A percentile compares a stretch with the other conserved stretches of the same genome.
Conservation (phyloP, 176 grass and related monocot genomes). For the Dactylis glomerata region DNA sequence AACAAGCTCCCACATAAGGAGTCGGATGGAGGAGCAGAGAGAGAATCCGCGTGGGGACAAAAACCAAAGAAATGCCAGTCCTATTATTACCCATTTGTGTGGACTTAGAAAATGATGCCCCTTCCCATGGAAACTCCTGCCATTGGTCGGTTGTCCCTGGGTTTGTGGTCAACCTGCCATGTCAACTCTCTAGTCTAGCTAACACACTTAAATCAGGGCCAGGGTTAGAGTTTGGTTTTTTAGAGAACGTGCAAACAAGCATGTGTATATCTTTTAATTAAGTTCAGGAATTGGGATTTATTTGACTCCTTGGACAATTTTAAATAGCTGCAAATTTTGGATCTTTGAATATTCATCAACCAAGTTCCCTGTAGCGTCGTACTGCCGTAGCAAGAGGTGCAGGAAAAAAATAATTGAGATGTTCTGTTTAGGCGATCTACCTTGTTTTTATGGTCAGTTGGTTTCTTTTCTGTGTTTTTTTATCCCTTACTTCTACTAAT, state of each 20-base stretch:
- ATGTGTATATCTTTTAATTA: background rate
- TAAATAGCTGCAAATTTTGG: background rate
- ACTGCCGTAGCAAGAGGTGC: conserved; percentile 13
- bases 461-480: conserved; percentile 6
- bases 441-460: conserved; percentile 20
- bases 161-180: background rate
- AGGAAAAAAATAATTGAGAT: background rate
- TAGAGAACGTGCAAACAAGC: background rate
- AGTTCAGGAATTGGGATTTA: background rate
- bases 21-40: background rate
- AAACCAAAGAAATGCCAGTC: background rate
- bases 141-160: background rate
- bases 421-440: conserved; percentile 14
- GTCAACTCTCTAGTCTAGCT: background rate
- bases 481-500: conserved; percentile 7
- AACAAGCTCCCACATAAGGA: background rate
- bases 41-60: background rate
- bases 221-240: background rate
- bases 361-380: background rate
- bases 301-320: background rate
- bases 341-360: conserved; percentile 6
- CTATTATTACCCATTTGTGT: background rate
- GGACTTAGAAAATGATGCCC: background rate
- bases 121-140: background rate
- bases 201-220: background rate